A percentile compares a stretch with the other conserved stretches of the same genome.
Evolutionary conservation across 2,329 filamentous ascomycete species (phyloP).

Genomic region (Fusarium musae): DNA sequence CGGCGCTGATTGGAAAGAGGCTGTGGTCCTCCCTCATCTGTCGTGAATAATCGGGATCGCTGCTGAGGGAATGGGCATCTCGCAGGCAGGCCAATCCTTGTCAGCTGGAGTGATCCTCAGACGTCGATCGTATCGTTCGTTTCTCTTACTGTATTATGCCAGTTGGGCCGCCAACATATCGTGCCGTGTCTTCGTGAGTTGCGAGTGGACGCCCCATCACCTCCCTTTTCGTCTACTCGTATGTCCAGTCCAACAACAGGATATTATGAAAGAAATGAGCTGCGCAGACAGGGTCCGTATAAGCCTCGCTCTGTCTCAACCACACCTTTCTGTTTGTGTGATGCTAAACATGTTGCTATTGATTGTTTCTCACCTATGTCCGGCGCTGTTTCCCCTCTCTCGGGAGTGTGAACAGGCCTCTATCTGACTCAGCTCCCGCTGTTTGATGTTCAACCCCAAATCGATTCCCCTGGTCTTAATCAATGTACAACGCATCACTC

Average conservation of each 20-base stretch:
- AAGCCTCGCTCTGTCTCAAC: constrained; percentile 17
- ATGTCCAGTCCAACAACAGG: constrained; percentile 10
- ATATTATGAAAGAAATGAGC: constrained; percentile 21
- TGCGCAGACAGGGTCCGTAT: constrained; percentile 21
- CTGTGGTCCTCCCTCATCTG: constrained; percentile 42
- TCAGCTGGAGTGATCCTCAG: constrained; percentile 37
- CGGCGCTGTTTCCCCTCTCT: constrained; percentile 38
- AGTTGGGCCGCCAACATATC: constrained; percentile 34
- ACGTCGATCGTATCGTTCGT: constrained; percentile 40
- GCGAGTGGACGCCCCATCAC: constrained; percentile 42
- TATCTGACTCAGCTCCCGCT: constrained; percentile 39
- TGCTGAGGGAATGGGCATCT: constrained; percentile 22
- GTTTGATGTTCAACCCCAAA: constrained; percentile 35
- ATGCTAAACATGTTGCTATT: not conserved
- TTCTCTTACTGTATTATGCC: constrained; percentile 22
- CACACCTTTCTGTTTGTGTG: not conserved
- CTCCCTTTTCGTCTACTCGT: constrained; percentile 23
- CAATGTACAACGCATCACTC: constrained; percentile 36
- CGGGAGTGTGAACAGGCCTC: constrained; percentile 45
- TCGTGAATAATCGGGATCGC: constrained; percentile 28
- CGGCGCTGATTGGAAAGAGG: constrained; percentile 37
- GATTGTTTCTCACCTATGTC: constrained; percentile 30
- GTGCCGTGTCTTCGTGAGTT: constrained; percentile 34
- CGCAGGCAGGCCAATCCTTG: constrained; percentile 38
- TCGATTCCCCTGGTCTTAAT: constrained; percentile 22